Evolutionary conservation across 2,329 filamentous ascomycete genomes (phyloP).

Genomic region (Ploettnerulaceae sp.): DNA sequence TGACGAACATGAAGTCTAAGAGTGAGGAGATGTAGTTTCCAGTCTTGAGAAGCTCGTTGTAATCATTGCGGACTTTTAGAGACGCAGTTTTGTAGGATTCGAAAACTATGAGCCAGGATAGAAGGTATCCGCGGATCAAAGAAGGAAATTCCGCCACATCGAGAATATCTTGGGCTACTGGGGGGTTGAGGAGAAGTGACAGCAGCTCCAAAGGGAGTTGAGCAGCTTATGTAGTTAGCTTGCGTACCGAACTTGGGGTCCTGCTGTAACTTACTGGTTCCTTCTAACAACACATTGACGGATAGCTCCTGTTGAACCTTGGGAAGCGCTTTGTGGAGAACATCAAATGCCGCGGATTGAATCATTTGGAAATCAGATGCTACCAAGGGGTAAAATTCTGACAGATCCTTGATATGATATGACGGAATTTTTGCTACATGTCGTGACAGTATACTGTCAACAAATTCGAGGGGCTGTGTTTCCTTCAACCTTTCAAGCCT

Average conservation of each 20-base stretch:
- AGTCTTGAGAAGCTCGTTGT: constrained; percentile 72
- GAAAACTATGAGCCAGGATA: constrained; percentile 87
- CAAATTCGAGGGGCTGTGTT: constrained; percentile 66
- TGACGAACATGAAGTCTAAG: constrained; percentile 75
- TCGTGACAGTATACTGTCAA: constrained; percentile 69
- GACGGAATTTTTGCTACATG: constrained; percentile 61
- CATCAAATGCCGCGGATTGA: constrained; percentile 73
- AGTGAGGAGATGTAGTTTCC: constrained; percentile 64
- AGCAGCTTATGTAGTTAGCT: constrained; percentile 43
- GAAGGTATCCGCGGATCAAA: constrained; percentile 70
- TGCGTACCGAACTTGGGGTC: neutral
- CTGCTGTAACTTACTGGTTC: constrained; percentile 43
- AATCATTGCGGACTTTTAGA: constrained; percentile 76
- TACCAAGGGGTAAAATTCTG: constrained; percentile 69
- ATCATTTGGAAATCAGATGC: constrained; percentile 70
- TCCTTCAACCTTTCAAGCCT: constrained; percentile 43
- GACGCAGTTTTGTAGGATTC: constrained; percentile 77
- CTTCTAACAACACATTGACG: constrained; percentile 68
- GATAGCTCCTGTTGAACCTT: constrained; percentile 75
- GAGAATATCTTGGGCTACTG: constrained; percentile 62
- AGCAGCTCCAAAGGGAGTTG: constrained; percentile 78
- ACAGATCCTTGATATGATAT: constrained; percentile 56
- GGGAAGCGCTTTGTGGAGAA: constrained; percentile 78
- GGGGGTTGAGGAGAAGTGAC: constrained; percentile 74
- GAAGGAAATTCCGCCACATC: constrained; percentile 65